Conservation (phyloP, 345 rosid genomes). For the Populus simonii region DNA sequence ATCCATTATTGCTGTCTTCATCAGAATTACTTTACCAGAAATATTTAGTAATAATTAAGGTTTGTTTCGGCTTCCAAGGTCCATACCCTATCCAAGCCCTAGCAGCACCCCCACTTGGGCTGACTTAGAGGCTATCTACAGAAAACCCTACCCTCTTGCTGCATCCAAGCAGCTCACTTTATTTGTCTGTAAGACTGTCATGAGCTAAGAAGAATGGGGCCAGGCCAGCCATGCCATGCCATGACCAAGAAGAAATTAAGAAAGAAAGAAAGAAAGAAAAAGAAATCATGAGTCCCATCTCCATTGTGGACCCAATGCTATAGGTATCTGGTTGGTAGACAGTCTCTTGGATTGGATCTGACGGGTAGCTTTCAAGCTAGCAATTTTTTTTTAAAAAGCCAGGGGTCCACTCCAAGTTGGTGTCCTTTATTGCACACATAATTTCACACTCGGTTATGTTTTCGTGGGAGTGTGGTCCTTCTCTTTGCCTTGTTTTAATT, state of each 20-base stretch:
- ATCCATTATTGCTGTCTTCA: neutral
- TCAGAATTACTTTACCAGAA: neutral
- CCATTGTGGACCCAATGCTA: constrained; percentile 11
- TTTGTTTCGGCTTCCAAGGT: neutral
- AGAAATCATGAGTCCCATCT: neutral
- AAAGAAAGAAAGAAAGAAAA: neutral
- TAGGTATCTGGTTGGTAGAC: constrained; percentile 23
- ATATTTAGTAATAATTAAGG: neutral
- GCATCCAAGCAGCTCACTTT: constrained; percentile 6
- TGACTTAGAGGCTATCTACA: neutral
- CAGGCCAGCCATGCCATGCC: neutral
- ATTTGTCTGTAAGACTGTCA: neutral
- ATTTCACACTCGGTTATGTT: neutral
- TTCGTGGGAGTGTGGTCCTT: neutral
- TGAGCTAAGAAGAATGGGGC: neutral
- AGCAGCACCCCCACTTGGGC: neutral
- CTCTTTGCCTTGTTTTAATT: neutral
- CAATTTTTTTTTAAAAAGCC: constrained; percentile 1
- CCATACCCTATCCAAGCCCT: neutral
- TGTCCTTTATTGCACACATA: constrained; percentile 4
- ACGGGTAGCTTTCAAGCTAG: constrained; percentile 27
- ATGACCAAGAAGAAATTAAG: neutral
- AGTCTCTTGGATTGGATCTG: constrained; percentile 33
- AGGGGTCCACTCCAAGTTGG: constrained; percentile 11
- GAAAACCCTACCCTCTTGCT: neutral